A percentile compares a stretch with the other conserved stretches of the same genome.
Evolutionary conservation across 352 stramenopile species (phyloP).

Genomic region (Phytophthora sp.): DNA sequence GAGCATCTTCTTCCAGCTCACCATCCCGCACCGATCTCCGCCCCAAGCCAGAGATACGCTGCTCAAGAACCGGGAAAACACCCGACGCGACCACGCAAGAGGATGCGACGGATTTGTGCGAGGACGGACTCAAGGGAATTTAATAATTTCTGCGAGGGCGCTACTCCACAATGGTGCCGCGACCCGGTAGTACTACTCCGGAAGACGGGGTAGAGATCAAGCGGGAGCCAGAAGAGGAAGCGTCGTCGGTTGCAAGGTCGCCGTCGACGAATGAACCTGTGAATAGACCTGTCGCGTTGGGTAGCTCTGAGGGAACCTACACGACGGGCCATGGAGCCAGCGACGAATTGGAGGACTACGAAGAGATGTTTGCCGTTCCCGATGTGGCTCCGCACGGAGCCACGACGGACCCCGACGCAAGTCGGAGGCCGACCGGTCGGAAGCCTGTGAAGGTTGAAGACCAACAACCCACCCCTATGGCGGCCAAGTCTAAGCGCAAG

Average conservation of each 20-base stretch:
- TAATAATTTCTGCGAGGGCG: not conserved
- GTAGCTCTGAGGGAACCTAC: slow-evolving; percentile 3
- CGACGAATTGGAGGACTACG: slow-evolving; percentile 1
- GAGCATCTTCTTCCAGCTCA: too few relatives aligned
- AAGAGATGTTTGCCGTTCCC: slow-evolving; percentile 3
- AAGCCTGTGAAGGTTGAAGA: not conserved
- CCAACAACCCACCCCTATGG: not conserved
- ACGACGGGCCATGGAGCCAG: slow-evolving; percentile 1
- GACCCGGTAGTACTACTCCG: slow-evolving; percentile 17
- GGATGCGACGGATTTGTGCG: not conserved
- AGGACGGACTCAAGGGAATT: not conserved
- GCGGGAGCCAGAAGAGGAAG: not conserved
- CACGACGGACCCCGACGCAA: not conserved
- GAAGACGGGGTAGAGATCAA: not conserved
- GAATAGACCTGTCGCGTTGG: not conserved
- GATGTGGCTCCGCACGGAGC: slow-evolving; percentile 1
- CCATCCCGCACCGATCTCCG: too few relatives aligned
- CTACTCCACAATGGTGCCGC: slow-evolving; percentile 20
- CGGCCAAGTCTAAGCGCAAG: not conserved
- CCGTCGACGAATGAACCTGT: not conserved
- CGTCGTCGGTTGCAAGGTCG: slow-evolving; percentile 3
- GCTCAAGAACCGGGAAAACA: slow-evolving; percentile 1
- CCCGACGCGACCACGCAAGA: not conserved
- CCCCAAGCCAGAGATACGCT: too few relatives aligned
- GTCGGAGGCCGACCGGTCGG: not conserved